These are phyloP conservation scores for Astragalus glycyphyllos DNA, from an alignment of 306 rosid genomes.

Conservation along the genomic window DNA sequence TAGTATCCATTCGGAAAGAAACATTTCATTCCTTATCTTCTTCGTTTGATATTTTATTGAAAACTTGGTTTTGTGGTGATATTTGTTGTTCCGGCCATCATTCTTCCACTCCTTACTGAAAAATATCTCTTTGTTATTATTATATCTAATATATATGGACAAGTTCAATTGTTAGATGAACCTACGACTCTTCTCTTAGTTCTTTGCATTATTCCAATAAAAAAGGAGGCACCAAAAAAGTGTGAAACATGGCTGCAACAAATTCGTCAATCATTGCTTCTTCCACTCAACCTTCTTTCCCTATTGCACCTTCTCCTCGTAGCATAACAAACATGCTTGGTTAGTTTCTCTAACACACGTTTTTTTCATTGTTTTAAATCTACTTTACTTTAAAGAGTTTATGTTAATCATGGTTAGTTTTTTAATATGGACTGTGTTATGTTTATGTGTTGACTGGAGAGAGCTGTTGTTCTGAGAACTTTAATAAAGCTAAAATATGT, in stretches of 20 bases:
- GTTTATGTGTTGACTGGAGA: neutral
- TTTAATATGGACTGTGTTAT: neutral
- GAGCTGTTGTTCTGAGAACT: slow-evolving; percentile 27
- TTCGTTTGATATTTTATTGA: slow-evolving; percentile 31
- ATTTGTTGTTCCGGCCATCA: slow-evolving; percentile 2
- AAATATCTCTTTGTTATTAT: slow-evolving; percentile 36
- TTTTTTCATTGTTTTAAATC: neutral
- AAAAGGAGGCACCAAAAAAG: slow-evolving; percentile 20
- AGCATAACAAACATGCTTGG: slow-evolving; percentile 54
- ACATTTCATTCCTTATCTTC: slow-evolving; percentile 2
- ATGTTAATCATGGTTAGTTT: neutral
- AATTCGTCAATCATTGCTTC: slow-evolving; percentile 64
- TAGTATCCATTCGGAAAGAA: neutral
- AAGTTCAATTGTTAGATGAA: neutral
- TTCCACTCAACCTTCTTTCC: slow-evolving; percentile 57
- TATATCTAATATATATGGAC: slow-evolving; percentile 21
- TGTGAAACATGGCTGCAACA: slow-evolving; percentile 65
- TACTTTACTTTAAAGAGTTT: neutral
- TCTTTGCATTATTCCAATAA: neutral
- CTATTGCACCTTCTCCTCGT: slow-evolving; percentile 39
- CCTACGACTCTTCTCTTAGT: neutral
- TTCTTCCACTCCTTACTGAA: slow-evolving; percentile 31
- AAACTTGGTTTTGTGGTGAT: neutral
- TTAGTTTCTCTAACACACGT: slow-evolving; percentile 44
- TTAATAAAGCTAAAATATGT: slow-evolving; percentile 1